Percentiles rank a stretch among this genome's conserved stretches.
phyloP scores from a whole-genome alignment of 805 yeast species.

The Ogataea neopini region DNA sequence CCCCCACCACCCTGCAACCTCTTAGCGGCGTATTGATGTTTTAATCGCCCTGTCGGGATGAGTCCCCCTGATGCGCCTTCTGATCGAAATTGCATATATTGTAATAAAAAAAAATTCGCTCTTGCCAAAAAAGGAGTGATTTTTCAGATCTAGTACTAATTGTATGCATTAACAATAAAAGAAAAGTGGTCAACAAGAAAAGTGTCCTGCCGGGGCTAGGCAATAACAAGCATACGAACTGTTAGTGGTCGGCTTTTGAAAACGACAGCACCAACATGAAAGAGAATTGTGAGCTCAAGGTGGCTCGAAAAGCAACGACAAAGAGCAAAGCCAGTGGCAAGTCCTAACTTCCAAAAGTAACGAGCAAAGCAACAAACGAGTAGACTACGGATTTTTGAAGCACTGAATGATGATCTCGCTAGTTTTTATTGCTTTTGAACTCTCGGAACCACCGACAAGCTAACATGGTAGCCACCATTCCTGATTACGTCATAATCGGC shows the following conservation, averaged over 20 bases:
- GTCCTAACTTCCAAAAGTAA: background rate
- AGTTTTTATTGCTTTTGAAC: too few relatives aligned
- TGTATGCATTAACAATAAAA: constrained; percentile 1
- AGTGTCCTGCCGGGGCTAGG: constrained; percentile 1
- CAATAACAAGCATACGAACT: too few relatives aligned
- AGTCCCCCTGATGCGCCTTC: background rate
- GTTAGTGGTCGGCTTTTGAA: too few relatives aligned
- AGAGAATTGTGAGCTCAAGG: too few relatives aligned
- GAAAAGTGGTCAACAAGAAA: constrained; percentile 2
- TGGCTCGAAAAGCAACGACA: too few relatives aligned
- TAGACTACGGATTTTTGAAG: background rate
- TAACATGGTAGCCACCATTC: too few relatives aligned
- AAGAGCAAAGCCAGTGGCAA: too few relatives aligned
- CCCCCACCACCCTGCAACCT: background rate
- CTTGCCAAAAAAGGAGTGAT: background rate
- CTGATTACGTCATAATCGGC: too few relatives aligned
- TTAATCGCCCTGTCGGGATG: background rate
- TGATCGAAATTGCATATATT: background rate
- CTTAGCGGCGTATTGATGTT: background rate
- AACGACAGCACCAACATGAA: too few relatives aligned
- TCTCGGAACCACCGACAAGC: too few relatives aligned
- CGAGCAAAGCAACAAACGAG: background rate
- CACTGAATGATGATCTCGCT: too few relatives aligned
- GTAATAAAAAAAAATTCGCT: background rate
- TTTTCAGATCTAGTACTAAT: background rate